Conservation (phyloP, 805 yeast genomes). For the Nakazawaea anatomiae region DNA sequence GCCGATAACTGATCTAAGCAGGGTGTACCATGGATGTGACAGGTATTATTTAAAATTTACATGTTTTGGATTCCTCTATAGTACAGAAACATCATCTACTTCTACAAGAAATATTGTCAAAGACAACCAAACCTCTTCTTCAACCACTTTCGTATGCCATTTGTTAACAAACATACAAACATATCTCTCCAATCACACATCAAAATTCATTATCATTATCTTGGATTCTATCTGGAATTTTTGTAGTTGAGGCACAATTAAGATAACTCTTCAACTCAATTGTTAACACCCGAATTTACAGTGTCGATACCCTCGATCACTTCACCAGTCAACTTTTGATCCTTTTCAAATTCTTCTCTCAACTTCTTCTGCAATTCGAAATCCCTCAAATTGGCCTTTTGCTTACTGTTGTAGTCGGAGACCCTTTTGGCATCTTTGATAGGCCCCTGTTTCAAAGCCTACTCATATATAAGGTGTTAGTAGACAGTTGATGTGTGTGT, state of each 20-base stretch:
- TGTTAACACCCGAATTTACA: neutral
- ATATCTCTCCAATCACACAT: neutral
- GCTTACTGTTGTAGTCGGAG: conserved; percentile 32
- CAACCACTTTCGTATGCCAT: too few relatives aligned
- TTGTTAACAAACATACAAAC: neutral
- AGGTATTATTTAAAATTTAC: too few relatives aligned
- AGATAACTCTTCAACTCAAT: too few relatives aligned
- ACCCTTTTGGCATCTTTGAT: conserved; percentile 72
- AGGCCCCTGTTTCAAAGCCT: conserved; percentile 77
- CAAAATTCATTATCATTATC: neutral
- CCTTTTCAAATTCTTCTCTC: conserved; percentile 45
- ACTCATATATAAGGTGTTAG: neutral
- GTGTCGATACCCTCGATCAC: conserved; percentile 35
- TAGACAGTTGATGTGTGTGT: neutral
- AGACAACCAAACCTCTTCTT: too few relatives aligned
- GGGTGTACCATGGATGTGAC: too few relatives aligned
- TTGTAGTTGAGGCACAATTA: too few relatives aligned
- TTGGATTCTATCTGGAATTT: neutral
- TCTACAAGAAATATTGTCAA: too few relatives aligned
- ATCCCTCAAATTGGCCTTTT: conserved; percentile 54
- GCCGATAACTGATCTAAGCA: too few relatives aligned
- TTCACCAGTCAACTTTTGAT: conserved; percentile 62
- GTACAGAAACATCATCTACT: too few relatives aligned
- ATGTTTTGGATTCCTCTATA: too few relatives aligned
- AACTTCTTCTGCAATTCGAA: conserved; percentile 61